Base-by-base conservation (phyloP, 2,329 filamentous ascomycete genomes). In the Aspergillus puulaauensis region DNA sequence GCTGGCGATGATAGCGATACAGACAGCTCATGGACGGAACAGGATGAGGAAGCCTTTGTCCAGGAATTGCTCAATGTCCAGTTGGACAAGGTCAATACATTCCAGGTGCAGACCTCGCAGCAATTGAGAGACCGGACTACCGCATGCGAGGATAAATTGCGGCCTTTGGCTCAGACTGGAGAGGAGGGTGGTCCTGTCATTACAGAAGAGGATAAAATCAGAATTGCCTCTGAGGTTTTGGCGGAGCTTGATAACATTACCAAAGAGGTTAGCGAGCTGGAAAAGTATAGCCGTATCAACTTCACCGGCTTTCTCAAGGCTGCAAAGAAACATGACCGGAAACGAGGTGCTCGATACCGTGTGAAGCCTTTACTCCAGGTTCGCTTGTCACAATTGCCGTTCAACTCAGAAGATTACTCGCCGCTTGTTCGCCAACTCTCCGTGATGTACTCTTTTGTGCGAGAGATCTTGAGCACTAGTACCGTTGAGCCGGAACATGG, bases 231-330 rank as follows among this genome's bases (percentile, higher is more conserved):
- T 64, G 85, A 90, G 66, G 86, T 93, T 40, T 83, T 95, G 70
- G 75, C 80, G 48, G 91, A 97, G 78, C 84, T 98, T 56, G 93
- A 98, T 74, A 77, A 79, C 54, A 95, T 98, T 75, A 95, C 90
- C 35, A 90, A 91, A 72, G 91, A 97, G 76, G 88, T 96, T 70
- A 93, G 89, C 73, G 90, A 96, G 80, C 83, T 99, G 66, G 95
- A 96, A 77, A 95, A 91, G 75, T 99, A 95, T 78, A 95, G 91
- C 75, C 90, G 89, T 63, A 88, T 97, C 79, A 99, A 99, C 79
- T 99, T 97, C 76, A 96, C 95, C 6, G 95, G 92, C 48, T 96
- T 98, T 77, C 84, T 97, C 71, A 99, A 99, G 82, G 96, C 96
- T 48, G 92, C 92, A 56, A 99, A 99, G 86, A 99, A 99, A 79